phyloP scores from a whole-genome alignment of 805 yeast species.

The Saccharomyces jurei region DNA sequence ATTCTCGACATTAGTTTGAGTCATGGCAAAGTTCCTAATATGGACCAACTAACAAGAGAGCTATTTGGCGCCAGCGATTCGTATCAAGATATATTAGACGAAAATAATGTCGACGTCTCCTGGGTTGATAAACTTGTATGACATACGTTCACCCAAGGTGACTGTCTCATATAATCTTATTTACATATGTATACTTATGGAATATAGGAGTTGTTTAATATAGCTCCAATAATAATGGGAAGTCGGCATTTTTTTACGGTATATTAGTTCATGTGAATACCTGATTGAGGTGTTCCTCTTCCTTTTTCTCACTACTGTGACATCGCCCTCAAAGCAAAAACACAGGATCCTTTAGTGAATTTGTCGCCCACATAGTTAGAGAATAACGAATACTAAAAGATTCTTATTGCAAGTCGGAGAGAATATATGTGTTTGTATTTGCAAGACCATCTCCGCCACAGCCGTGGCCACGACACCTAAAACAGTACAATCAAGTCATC shows the following conservation, averaged over 20 bases:
- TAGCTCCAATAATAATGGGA: no score
- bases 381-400: background rate
- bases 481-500: background rate
- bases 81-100: conserved; percentile 40
- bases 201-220: no score
- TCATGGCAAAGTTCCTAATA: conserved; percentile 33
- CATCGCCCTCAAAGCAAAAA: background rate
- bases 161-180: background rate
- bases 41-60: conserved; percentile 35
- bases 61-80: conserved; percentile 39
- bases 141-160: background rate
- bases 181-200: no score
- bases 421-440: background rate
- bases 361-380: no score
- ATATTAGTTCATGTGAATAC: no score
- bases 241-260: no score
- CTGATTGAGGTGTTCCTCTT: no score
- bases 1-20: conserved; percentile 38
- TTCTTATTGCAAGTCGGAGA: background rate
- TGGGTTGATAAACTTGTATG: conserved; percentile 31
- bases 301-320: background rate
- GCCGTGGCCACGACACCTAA: background rate
- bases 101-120: conserved; percentile 39
- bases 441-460: background rate
- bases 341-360: no score